These are phyloP conservation scores for Beauveria sp. DNA, from an alignment of 2,329 filamentous ascomycete genomes.

Conservation along the genomic window DNA sequence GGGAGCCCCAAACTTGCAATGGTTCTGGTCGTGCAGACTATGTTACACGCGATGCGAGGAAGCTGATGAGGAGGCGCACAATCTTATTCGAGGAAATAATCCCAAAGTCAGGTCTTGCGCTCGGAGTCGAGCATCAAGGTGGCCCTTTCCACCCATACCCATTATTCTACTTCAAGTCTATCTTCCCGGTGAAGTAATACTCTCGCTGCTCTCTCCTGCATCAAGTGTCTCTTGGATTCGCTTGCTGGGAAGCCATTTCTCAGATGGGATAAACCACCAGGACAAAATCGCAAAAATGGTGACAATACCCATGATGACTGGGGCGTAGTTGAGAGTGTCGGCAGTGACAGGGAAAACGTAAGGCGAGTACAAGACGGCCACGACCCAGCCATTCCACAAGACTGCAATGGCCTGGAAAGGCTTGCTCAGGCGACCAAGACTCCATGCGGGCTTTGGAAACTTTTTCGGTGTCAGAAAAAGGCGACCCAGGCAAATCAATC, in stretches of 20 bases:
- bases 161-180: too few species aligned
- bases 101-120: too few species aligned
- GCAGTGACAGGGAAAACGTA: slow-evolving; percentile 36
- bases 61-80: too few species aligned
- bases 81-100: too few species aligned
- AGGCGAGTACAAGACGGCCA: slow-evolving; percentile 38
- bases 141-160: too few species aligned
- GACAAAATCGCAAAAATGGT: slow-evolving; percentile 40
- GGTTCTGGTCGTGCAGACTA: too few species aligned
- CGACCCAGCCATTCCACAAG: slow-evolving; percentile 43
- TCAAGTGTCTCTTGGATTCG: slow-evolving; percentile 31
- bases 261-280: slow-evolving; percentile 39
- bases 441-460: slow-evolving; percentile 40
- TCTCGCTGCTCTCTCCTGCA: slow-evolving; percentile 12
- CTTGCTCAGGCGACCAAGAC: slow-evolving; percentile 34
- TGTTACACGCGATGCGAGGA: too few species aligned
- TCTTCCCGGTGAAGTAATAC: too few species aligned
- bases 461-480: slow-evolving; percentile 38
- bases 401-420: slow-evolving; percentile 39
- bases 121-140: too few species aligned
- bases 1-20: too few species aligned
- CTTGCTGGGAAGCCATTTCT: slow-evolving; percentile 36
- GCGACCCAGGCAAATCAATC: slow-evolving; percentile 40
- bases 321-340: slow-evolving; percentile 39
- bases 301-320: slow-evolving; percentile 41